Base-by-base conservation (phyloP, 2,329 filamentous ascomycete genomes). In the Incumbomyces delicatus region DNA sequence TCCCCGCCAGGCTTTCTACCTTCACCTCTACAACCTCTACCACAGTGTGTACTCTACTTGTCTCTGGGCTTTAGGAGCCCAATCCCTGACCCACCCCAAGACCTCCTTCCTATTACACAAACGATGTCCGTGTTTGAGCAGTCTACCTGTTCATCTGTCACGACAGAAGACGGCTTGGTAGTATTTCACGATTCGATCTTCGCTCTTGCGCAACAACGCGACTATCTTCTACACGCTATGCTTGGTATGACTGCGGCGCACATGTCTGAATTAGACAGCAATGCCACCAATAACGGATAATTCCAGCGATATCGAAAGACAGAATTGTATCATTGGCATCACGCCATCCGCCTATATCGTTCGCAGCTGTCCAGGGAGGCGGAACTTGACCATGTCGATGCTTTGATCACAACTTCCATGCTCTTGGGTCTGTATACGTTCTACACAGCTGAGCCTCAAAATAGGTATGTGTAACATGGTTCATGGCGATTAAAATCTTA, bases 131-230 rank as follows among this genome's bases (percentile, higher is more conserved):
- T 20, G 12, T n/a, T 35, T 16, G 40, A 35, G 17, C 30, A 6
- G 10, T n/a, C 10, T 32, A 44, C 30, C 4, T 35, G 41, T 13
- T n/a, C 41, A 22, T 22, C 11, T 22, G 40, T 35, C 32, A 36
- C 41, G 2, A 22, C 41, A 32, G 35, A 31, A 13, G 30, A 16
- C 14, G 18, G 41, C 31, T 13, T 35, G 17, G 7, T 22, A 10
- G 35, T 35, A 17, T 42, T 44, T n/a, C 34, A 22, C 12, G 41
- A 35, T 31, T 35, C 31, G 17, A 35, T 44, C 30, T 31, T 35
- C 5, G 6, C 41, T 11, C 41, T 35, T 17, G 18, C 40, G n/a
- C 29, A 44, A 13, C 30, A 44, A n/a, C 16, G 16, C 13, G 27
- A 44, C 14, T 36, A 20, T 7, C 32, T n/a, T 14, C 34, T 44